These are phyloP conservation scores for Coemansia sp. DNA, from an alignment of 192 early-diverging fungal species.

Conservation along the genomic window DNA sequence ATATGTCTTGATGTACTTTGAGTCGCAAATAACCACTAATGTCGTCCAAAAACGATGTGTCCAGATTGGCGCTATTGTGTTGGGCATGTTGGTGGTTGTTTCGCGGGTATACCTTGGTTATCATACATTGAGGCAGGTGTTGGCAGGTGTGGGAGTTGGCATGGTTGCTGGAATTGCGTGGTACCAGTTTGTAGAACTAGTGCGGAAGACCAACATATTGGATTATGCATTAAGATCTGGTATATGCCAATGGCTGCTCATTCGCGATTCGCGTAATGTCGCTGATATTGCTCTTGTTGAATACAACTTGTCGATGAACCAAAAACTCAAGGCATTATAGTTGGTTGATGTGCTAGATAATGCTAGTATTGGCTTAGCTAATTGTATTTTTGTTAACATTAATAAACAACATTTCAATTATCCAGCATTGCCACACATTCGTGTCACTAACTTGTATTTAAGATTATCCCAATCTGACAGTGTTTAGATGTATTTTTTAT, in stretches of 20 bases:
- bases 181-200: conserved; percentile 18
- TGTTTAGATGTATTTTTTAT: too few species aligned
- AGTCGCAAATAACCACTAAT: conserved; percentile 11
- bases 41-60: conserved; percentile 9
- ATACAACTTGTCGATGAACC: conserved; percentile 28
- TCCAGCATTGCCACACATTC: too few species aligned
- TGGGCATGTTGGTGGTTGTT: conserved; percentile 19
- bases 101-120: conserved; percentile 50
- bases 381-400: too few species aligned
- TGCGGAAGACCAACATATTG: conserved; percentile 16
- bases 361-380: too few species aligned
- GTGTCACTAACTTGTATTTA: too few species aligned
- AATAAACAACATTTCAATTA: too few species aligned
- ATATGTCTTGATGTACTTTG: conserved; percentile 28
- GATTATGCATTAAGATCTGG: conserved; percentile 10
- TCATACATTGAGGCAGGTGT: conserved; percentile 31
- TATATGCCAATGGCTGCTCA: conserved; percentile 34
- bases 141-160: conserved; percentile 26
- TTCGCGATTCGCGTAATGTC: conserved; percentile 38
- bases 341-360: neutral
- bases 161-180: conserved; percentile 18
- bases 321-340: neutral
- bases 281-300: conserved; percentile 37
- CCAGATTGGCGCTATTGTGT: conserved; percentile 20
- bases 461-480: too few species aligned